These are phyloP conservation scores for Tilletia walkeri DNA, from an alignment of 1,284 basidiomycete genomes.

Conservation along the genomic window DNA sequence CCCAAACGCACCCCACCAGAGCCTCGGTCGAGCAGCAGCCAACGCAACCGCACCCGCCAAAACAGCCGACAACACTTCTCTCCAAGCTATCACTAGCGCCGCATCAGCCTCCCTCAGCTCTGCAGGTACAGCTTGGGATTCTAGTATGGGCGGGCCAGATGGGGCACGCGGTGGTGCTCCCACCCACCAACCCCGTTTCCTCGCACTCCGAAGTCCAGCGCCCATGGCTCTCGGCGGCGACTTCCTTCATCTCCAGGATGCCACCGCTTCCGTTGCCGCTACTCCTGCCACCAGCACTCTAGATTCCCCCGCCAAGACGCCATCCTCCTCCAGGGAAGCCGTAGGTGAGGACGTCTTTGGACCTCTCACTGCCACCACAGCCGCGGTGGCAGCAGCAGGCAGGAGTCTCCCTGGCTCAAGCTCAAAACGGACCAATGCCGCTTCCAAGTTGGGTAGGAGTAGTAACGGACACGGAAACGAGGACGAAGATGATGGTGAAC, in stretches of 20 bases:
- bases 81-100: constrained; percentile 19
- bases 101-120: constrained; percentile 23
- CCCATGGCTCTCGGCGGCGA: neutral
- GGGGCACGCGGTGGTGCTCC: constrained; percentile 29
- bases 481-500: neutral
- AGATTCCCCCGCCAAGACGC: neutral
- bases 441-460: too few relatives aligned
- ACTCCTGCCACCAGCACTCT: neutral
- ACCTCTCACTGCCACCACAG: neutral
- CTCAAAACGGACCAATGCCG: neutral
- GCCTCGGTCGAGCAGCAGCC: constrained; percentile 20
- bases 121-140: constrained; percentile 28
- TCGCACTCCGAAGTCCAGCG: constrained; percentile 40
- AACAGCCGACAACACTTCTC: neutral
- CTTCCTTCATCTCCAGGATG: neutral
- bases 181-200: constrained; percentile 38
- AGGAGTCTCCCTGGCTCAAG: neutral
- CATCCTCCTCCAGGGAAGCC: neutral
- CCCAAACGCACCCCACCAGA: constrained; percentile 34
- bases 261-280: too few relatives aligned
- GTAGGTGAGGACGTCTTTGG: constrained; percentile 1
- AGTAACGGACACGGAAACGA: too few relatives aligned
- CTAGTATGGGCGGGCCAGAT: constrained; percentile 9
- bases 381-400: neutral
- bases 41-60: constrained; percentile 27